Base-by-base conservation (phyloP, 495 filamentous ascomycete species). In the Talaromyces liani region DNA sequence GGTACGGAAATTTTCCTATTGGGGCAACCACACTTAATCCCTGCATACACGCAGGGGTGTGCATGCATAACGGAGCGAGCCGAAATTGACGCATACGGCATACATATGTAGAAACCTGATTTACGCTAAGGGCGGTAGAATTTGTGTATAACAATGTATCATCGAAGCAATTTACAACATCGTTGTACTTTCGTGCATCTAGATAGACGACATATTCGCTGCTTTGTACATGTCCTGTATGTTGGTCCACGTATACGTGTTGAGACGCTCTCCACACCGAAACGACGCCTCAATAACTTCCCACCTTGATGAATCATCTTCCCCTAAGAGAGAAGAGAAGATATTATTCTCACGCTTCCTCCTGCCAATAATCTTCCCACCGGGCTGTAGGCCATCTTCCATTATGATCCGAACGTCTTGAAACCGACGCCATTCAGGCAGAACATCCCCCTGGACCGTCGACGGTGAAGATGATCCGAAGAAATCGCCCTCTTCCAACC, bases 281-380 rank as follows among this genome's bases (percentile, higher is more conserved):
- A 60, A 60, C 6, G 14, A 36, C 25, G 49, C 58, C 8, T 60
- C 58, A 29, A 60, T 22, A 24, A 47, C 27, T 25, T 60, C 58
- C 58, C 58, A 60, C 3, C 24, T 33, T 18, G n/a, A 16, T 5
- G 8, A 20, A 9, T 18, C 31, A 58, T 41, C 36, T 14, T 41
- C 36, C 3, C 14, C 36, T 4, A 41, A 41, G 4, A 24, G n/a
- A 20, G 34, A 45, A 1, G 36, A 45, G 39, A 27, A 41, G 22
- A 29, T n/a, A 8, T 60, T 36, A n/a, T 27, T 25, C 39, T 22
- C 39, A 14, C 33, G 24, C 20, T 10, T 36, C 20, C 36, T 20
- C 22, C 10, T 49, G 39, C 36, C 20, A 22, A 60, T 27, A 12
- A 60, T 25, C 36, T 60, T 60, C 18, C 58, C 58, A 12, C 24